A percentile compares a stretch with the other conserved stretches of the same genome.
Conservation (phyloP, 345 rosid genomes). For the Adansonia digitata region DNA sequence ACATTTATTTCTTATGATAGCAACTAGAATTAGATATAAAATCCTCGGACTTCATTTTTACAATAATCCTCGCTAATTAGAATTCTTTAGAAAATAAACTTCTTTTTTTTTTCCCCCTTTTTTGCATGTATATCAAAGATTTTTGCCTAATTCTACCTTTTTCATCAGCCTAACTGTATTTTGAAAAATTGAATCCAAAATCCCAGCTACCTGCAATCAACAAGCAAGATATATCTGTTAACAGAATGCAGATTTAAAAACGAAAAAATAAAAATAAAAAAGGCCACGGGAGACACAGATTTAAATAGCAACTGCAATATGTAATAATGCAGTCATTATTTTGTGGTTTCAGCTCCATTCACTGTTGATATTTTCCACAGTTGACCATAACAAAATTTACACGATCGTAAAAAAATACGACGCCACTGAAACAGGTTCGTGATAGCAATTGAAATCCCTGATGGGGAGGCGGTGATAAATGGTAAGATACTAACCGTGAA, state of each 20-base stretch:
- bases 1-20: background rate
- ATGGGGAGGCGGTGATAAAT: too few relatives aligned
- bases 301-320: too few relatives aligned
- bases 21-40: background rate
- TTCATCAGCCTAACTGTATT: slow-evolving; percentile 79
- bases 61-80: slow-evolving; percentile 10
- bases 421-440: too few relatives aligned
- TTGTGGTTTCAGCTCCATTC: too few relatives aligned
- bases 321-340: too few relatives aligned
- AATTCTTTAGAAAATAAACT: slow-evolving; percentile 14
- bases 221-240: background rate
- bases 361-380: too few relatives aligned
- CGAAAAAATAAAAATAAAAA: background rate
- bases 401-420: too few relatives aligned
- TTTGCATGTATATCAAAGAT: slow-evolving; percentile 80
- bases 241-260: background rate
- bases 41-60: slow-evolving; percentile 1
- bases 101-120: background rate
- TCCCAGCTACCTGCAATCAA: slow-evolving; percentile 81
- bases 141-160: slow-evolving; percentile 89
- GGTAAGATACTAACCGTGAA: slow-evolving; percentile 72
- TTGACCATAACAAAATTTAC: too few relatives aligned
- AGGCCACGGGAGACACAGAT: too few relatives aligned
- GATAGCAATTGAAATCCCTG: too few relatives aligned
- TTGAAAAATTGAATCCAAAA: slow-evolving; percentile 81